These are phyloP conservation scores for Pyrenophora tritici-repentis DNA, from an alignment of 2,329 filamentous ascomycete genomes.

Conservation along the genomic window DNA sequence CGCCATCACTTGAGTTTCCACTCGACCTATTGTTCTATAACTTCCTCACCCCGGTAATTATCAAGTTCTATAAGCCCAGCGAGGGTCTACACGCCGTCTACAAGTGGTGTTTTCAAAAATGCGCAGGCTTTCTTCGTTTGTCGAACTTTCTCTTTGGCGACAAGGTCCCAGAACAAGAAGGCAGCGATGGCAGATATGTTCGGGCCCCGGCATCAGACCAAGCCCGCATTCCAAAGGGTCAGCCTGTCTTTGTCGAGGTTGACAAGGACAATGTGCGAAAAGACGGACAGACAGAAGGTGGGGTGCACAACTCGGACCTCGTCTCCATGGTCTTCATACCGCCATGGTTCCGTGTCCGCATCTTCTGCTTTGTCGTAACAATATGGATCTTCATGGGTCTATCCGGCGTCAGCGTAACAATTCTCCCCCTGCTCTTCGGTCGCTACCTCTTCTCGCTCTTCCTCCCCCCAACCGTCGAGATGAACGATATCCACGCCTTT, in stretches of 20 bases:
- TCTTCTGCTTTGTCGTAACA: conserved; percentile 82
- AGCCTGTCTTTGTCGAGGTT: conserved; percentile 78
- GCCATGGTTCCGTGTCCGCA: conserved; percentile 78
- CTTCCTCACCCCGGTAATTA: conserved; percentile 86
- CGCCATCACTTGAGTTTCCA: conserved; percentile 91
- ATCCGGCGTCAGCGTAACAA: conserved; percentile 82
- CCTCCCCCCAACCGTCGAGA: conserved; percentile 66
- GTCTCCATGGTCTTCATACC: conserved; percentile 70
- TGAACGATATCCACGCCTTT: conserved; percentile 97
- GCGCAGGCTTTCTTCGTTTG: conserved; percentile 77
- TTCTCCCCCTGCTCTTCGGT: conserved; percentile 84
- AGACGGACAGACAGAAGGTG: conserved; percentile 58
- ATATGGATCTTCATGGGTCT: conserved; percentile 93
- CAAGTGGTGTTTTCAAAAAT: conserved; percentile 93
- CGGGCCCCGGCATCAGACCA: conserved; percentile 94
- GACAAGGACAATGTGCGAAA: conserved; percentile 67
- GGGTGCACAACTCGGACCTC: conserved; percentile 51
- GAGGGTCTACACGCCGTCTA: conserved; percentile 85
- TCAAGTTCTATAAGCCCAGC: conserved; percentile 83
- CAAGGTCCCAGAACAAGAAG: conserved; percentile 79
- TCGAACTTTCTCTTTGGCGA: conserved; percentile 95
- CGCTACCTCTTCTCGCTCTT: conserved; percentile 75
- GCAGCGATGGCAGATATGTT: conserved; percentile 80
- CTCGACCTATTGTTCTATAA: conserved; percentile 96
- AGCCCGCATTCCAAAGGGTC: conserved; percentile 87